Evolutionary conservation across 257 asterid genomes (phyloP).

Genomic region (Mitragyna speciosa): DNA sequence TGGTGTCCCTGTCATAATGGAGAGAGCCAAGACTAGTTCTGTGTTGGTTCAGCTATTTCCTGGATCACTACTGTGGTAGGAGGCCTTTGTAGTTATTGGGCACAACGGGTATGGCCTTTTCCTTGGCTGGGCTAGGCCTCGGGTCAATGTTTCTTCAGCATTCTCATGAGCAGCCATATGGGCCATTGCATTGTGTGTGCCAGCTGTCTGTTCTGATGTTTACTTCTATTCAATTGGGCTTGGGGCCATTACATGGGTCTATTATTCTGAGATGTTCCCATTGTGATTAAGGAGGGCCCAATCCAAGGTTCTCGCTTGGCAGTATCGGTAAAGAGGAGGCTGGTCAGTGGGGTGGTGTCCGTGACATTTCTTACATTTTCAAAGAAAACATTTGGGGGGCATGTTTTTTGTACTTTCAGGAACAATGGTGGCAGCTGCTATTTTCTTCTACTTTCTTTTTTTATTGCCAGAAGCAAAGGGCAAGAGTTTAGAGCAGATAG

Average conservation of each 20-base stretch:
- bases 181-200: slow-evolving; percentile 71
- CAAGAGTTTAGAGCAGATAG: slow-evolving; percentile 70
- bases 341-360: slow-evolving; percentile 72
- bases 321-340: slow-evolving; percentile 67
- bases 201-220: slow-evolving; percentile 70
- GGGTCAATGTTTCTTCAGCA: slow-evolving; percentile 53
- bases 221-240: slow-evolving; percentile 89
- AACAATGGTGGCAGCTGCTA: slow-evolving; percentile 47
- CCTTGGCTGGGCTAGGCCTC: slow-evolving; percentile 59
- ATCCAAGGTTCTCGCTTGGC: slow-evolving; percentile 73
- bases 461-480: slow-evolving; percentile 79
- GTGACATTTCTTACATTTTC: slow-evolving; percentile 69
- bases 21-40: slow-evolving; percentile 53
- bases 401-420: slow-evolving; percentile 63
- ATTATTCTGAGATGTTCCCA: slow-evolving; percentile 73
- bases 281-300: slow-evolving; percentile 60
- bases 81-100: slow-evolving; percentile 70
- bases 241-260: slow-evolving; percentile 92
- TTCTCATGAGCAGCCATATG: slow-evolving; percentile 48
- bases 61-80: slow-evolving; percentile 70
- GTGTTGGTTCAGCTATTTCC: slow-evolving; percentile 70
- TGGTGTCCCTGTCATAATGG: slow-evolving; percentile 75
- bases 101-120: slow-evolving; percentile 53
- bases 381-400: slow-evolving; percentile 63
- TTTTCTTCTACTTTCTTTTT: slow-evolving; percentile 77